Evolutionary conservation across 495 filamentous ascomycete species (phyloP).

Genomic region (Friedmanniomyces simplex): DNA sequence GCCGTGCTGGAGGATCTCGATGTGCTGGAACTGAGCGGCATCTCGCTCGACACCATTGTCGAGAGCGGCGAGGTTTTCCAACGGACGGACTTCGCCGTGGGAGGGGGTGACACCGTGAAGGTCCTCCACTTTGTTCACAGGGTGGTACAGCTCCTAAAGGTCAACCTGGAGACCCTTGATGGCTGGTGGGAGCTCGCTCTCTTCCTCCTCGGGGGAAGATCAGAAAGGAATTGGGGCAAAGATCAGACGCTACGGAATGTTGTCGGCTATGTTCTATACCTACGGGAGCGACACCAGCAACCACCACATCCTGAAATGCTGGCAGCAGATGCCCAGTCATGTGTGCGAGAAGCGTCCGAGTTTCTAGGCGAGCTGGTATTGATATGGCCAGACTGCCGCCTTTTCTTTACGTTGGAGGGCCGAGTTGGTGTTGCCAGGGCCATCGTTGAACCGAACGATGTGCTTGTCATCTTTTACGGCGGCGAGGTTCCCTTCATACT

Average conservation of each 20-base stretch:
- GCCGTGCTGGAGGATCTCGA: background rate
- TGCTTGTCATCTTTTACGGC: background rate
- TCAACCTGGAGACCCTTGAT: background rate
- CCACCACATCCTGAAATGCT: background rate
- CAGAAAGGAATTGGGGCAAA: background rate
- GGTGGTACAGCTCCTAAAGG: background rate
- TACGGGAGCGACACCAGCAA: background rate
- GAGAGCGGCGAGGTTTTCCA: background rate
- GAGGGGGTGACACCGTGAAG: background rate
- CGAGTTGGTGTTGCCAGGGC: background rate
- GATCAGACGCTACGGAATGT: background rate
- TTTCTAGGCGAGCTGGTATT: background rate
- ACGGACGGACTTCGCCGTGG: background rate
- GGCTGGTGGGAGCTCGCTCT: background rate
- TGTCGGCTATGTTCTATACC: background rate
- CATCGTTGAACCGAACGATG: background rate
- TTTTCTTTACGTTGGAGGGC: background rate
- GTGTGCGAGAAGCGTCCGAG: background rate
- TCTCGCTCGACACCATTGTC: background rate
- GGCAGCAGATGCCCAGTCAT: background rate
- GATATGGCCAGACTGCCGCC: background rate
- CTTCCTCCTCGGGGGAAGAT: background rate
- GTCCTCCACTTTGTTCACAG: background rate
- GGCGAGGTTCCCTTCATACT: background rate
- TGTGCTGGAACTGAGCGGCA: background rate